Evolutionary conservation across 2,329 filamentous ascomycete species (phyloP).

Genomic region (Tolypocladium paradoxum): DNA sequence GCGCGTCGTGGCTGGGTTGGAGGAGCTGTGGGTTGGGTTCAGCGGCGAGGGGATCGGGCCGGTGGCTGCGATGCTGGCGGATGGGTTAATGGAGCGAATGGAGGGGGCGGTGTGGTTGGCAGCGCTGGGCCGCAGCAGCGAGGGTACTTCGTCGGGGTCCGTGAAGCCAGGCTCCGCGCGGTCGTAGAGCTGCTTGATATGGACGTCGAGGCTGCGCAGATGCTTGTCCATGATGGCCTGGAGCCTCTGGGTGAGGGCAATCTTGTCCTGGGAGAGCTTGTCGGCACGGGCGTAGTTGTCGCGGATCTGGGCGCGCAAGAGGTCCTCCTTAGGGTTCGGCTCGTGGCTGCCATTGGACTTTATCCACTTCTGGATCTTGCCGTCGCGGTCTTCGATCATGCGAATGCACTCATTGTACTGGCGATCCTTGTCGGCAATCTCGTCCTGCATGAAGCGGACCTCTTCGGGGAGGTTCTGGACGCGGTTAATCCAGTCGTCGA

Average conservation of each 20-base stretch:
- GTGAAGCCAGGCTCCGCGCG: slow-evolving; percentile 50
- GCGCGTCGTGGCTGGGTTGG: slow-evolving; percentile 32
- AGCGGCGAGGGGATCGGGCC: slow-evolving; percentile 15
- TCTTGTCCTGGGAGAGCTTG: slow-evolving; percentile 64
- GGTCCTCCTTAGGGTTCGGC: slow-evolving; percentile 64
- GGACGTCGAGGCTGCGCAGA: slow-evolving; percentile 48
- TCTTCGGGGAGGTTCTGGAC: slow-evolving; percentile 74
- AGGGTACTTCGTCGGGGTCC: slow-evolving; percentile 53
- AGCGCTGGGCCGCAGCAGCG: slow-evolving; percentile 46
- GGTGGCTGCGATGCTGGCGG: slow-evolving; percentile 21
- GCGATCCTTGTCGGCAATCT: slow-evolving; percentile 70
- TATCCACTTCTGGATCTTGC: slow-evolving; percentile 71
- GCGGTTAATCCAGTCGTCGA: slow-evolving; percentile 67
- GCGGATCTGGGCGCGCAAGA: slow-evolving; percentile 52
- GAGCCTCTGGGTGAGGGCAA: slow-evolving; percentile 55
- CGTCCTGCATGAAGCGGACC: slow-evolving; percentile 72
- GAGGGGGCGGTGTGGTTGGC: slow-evolving; percentile 36
- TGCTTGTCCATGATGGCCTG: slow-evolving; percentile 51
- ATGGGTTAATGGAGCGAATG: slow-evolving; percentile 31
- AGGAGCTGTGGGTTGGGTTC: slow-evolving; percentile 17
- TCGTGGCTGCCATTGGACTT: slow-evolving; percentile 64
- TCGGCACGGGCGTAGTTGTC: slow-evolving; percentile 61
- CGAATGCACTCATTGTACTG: slow-evolving; percentile 58
- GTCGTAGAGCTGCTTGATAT: slow-evolving; percentile 52
- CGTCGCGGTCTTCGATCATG: slow-evolving; percentile 61